Conservation (phyloP, 495 filamentous ascomycete species). For the Daldinia concentrica region DNA sequence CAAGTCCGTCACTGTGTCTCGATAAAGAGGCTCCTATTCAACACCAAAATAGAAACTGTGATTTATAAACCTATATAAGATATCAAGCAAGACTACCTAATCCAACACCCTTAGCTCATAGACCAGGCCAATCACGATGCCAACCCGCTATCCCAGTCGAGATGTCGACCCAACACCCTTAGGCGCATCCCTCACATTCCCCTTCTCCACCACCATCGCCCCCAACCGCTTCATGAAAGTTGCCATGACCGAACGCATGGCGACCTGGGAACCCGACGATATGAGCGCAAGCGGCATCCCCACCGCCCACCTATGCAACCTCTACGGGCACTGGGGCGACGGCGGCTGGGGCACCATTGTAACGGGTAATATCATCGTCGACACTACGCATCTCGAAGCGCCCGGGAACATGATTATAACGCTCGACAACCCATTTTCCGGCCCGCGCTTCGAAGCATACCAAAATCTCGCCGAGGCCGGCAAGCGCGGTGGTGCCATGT, state of each 20-base stretch:
- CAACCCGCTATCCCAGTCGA: conserved; percentile 27
- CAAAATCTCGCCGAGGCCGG: conserved; percentile 57
- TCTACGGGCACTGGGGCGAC: conserved; percentile 70
- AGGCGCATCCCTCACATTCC: conserved; percentile 64
- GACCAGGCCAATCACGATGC: conserved; percentile 14
- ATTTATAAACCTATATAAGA: background rate
- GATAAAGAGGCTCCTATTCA: background rate
- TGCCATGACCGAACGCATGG: conserved; percentile 69
- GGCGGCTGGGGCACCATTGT: conserved; percentile 66
- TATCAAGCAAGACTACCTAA: background rate
- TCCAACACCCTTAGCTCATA: background rate
- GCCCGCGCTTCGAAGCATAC: conserved; percentile 68
- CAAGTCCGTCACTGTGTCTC: background rate
- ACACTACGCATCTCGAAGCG: conserved; percentile 66
- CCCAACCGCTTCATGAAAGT: conserved; percentile 71
- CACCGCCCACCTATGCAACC: conserved; percentile 63
- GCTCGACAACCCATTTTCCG: conserved; percentile 52
- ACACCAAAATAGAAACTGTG: background rate
- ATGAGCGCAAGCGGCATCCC: conserved; percentile 65
- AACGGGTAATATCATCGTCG: conserved; percentile 72
- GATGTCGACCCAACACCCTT: conserved; percentile 57
- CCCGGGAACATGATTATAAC: conserved; percentile 69
- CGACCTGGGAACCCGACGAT: conserved; percentile 64
- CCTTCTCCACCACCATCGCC: conserved; percentile 64
- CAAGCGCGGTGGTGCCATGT: conserved; percentile 67